These are phyloP conservation scores for Leptodontidium sp. DNA, from an alignment of 2,329 filamentous ascomycete genomes.

Conservation along the genomic window DNA sequence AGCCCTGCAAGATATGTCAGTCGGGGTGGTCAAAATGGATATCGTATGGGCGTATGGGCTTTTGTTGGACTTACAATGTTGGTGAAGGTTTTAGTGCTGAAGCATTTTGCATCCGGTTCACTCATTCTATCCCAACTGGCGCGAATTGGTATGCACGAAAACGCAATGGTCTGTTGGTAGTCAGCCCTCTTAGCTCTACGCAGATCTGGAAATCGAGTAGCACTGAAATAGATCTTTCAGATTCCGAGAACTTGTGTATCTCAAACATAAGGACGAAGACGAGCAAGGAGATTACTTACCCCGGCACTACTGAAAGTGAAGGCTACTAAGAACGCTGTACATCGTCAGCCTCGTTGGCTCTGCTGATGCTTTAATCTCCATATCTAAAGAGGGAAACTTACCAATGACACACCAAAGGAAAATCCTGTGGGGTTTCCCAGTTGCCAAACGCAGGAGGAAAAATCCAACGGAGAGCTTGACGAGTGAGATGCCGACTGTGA, in stretches of 20 bases:
- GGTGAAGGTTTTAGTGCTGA: slow-evolving; percentile 50
- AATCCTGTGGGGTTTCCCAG: slow-evolving; percentile 49
- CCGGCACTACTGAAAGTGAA: slow-evolving; percentile 53
- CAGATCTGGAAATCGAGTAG: no score
- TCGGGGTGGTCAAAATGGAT: no score
- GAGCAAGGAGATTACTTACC: slow-evolving; percentile 27
- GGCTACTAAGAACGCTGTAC: slow-evolving; percentile 51
- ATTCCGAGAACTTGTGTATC: no score
- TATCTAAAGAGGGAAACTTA: slow-evolving; percentile 38
- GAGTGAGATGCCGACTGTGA: slow-evolving; percentile 52
- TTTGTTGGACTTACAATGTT: slow-evolving; percentile 46
- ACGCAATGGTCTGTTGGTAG: slow-evolving; percentile 51
- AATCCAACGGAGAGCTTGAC: slow-evolving; percentile 58
- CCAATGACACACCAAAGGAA: slow-evolving; percentile 54
- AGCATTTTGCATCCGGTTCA: slow-evolving; percentile 53
- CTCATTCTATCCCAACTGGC: slow-evolving; percentile 54
- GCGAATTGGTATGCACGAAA: slow-evolving; percentile 55
- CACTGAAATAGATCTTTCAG: no score
- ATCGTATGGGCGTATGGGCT: no score
- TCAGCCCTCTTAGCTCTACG: neutral
- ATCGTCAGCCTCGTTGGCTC: slow-evolving; percentile 30
- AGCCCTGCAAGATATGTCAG: slow-evolving; percentile 32
- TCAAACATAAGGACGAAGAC: neutral
- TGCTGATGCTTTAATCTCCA: neutral
- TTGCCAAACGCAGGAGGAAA: slow-evolving; percentile 55